Percentiles rank a stretch among this genome's conserved stretches.
These are phyloP conservation scores for Talaromyces pinophilus DNA, from an alignment of 2,329 filamentous ascomycete species.

Conservation along the genomic window DNA sequence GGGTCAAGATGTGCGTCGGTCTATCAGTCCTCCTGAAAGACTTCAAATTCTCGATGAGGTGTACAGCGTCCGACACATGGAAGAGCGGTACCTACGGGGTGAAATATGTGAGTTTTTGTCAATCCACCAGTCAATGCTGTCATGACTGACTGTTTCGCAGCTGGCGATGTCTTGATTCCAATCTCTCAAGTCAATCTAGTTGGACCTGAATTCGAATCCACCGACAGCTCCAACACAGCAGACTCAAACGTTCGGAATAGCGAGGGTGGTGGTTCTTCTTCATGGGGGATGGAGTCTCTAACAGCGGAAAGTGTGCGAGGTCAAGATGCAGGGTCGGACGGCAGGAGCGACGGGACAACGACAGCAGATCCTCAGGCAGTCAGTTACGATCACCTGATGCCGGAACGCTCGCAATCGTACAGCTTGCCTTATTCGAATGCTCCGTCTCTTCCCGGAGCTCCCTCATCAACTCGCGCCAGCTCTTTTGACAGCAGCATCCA, in stretches of 20 bases:
- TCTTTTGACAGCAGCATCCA: slow-evolving; percentile 22
- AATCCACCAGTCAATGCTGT: not conserved
- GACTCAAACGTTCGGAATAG: slow-evolving; percentile 5
- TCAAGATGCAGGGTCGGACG: slow-evolving; percentile 4
- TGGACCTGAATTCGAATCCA: slow-evolving; percentile 27
- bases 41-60: slow-evolving; percentile 44
- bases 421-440: slow-evolving; percentile 7
- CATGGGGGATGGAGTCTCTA: slow-evolving; percentile 19
- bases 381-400: slow-evolving; percentile 19
- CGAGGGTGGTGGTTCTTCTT: slow-evolving; percentile 4
- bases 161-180: slow-evolving; percentile 33
- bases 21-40: slow-evolving; percentile 39
- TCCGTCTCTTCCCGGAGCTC: not conserved
- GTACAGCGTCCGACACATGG: slow-evolving; percentile 41
- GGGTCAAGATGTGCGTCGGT: slow-evolving; percentile 42
- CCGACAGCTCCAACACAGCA: slow-evolving; percentile 22
- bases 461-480: slow-evolving; percentile 20
- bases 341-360: slow-evolving; percentile 16
- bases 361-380: slow-evolving; percentile 12
- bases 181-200: slow-evolving; percentile 33
- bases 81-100: slow-evolving; percentile 42
- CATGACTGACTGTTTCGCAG: slow-evolving; percentile 25
- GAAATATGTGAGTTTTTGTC: slow-evolving; percentile 36
- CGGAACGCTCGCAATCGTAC: no score
- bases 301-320: no score